Evolutionary conservation across 2,329 filamentous ascomycete species (phyloP), one percentile per base, ranked within the genome.

Genomic region (Scedosporium boydii): DNA sequence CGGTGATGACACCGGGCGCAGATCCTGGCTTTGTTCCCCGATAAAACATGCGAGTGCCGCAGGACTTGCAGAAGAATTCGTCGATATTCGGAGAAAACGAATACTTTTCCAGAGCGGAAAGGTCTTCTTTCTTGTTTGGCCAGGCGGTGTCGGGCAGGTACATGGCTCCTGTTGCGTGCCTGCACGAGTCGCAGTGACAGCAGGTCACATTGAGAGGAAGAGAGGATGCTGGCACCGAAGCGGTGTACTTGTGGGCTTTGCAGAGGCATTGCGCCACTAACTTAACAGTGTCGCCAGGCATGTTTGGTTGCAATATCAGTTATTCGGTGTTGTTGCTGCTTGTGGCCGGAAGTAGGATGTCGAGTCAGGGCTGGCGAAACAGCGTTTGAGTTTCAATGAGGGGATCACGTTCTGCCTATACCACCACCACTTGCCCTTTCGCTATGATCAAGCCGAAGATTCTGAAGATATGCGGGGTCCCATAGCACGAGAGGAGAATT

Each of bases 181-280:
- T 75, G 67, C 81, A 83, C 2, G 79, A 81, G 18, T 69, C 70
- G 71, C 80, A 83, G 70, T 83, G 80, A 66, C 81, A 83, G 62
- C 70, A 71, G 5, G 68, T 68, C 0, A 71, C 76, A 48, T 69
- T 63, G 0, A 83, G 70, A 6, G 80, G 80, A 2, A 82, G 72
- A 0, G 67, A 65, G 1, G 74, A 71, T 16, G 59, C 63, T 1
- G 70, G 61, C 1, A 80, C 62, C 1, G 65, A 26, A 1, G 74
- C 62, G 5, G 67, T 73, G 70, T 80, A 81, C 14, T 63, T 71
- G 64, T 80, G 74, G 0, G 69, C 63, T 62, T 74, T 74, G 73
- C 80, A 82, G 10, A 81, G 74, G 63, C 80, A 82, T 55, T 75
- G 73, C 3, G 60, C 51, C n/a, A 55, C 51, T 27, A 55, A 55